Evolutionary conservation across 768 basidiomycete species (phyloP).

Genomic region (Lanmaoa rubissima): DNA sequence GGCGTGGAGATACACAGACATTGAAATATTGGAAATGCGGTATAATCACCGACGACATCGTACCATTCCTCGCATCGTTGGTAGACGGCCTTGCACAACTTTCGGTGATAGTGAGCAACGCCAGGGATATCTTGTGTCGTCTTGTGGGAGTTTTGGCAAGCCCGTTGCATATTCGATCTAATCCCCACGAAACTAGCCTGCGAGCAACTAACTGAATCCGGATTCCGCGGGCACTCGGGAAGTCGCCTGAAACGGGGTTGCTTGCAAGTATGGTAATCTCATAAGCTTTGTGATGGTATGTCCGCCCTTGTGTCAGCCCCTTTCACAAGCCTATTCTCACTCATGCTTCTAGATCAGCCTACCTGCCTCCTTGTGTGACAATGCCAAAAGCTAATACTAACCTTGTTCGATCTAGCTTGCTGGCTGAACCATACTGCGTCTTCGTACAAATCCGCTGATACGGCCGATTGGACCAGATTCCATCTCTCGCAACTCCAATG

Average conservation of each 20-base stretch:
- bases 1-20: too few species aligned
- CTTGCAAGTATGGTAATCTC: background rate
- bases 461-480: too few species aligned
- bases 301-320: background rate
- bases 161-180: too few species aligned
- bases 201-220: background rate
- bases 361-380: background rate
- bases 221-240: background rate
- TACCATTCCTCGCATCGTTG: background rate
- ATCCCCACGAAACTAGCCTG: background rate
- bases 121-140: background rate
- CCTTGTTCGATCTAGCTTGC: background rate
- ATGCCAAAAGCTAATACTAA: slow-evolving; percentile 12
- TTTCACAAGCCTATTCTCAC: background rate
- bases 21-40: background rate
- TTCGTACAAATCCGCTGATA: background rate
- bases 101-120: background rate
- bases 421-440: background rate
- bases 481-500: background rate
- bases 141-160: background rate
- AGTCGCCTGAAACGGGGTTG: background rate
- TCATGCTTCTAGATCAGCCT: background rate
- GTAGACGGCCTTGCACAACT: background rate
- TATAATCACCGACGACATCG: background rate
- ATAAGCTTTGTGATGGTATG: background rate